These are phyloP conservation scores for Bipolaris victoriae DNA, from an alignment of 2,329 filamentous ascomycete genomes.

Conservation along the genomic window DNA sequence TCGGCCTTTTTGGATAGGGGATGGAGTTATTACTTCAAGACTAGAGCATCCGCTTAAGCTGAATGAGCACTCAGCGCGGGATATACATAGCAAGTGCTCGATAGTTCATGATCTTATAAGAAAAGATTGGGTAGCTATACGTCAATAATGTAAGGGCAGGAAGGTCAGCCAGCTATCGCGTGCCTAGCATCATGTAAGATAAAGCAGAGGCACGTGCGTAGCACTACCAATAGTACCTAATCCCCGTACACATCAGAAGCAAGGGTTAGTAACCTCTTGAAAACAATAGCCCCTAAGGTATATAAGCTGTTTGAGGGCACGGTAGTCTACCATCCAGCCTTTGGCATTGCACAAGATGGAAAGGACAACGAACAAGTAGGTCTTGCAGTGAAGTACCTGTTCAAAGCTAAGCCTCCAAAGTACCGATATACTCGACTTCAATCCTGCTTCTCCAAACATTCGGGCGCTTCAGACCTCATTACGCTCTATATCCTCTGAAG, in stretches of 20 bases:
- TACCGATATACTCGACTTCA: constrained; percentile 2
- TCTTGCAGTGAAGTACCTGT: not conserved
- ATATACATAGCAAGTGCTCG: not conserved
- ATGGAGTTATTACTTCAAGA: not conserved
- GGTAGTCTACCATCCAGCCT: not conserved
- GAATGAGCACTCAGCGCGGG: not conserved
- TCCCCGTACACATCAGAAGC: not conserved
- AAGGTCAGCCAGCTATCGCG: not conserved
- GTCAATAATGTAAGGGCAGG: not conserved
- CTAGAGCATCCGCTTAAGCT: not conserved
- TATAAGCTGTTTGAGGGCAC: not conserved
- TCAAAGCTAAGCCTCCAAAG: not conserved
- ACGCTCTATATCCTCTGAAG: constrained; percentile 1
- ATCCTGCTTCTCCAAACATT: constrained; percentile 2
- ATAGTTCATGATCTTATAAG: not conserved
- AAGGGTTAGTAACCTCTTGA: not conserved
- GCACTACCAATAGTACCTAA: not conserved
- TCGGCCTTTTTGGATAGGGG: not conserved
- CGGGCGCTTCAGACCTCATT: not conserved
- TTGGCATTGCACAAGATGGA: constrained; percentile 5
- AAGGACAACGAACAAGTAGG: constrained; percentile 5
- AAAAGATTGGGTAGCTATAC: not conserved
- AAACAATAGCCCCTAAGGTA: constrained; percentile 1
- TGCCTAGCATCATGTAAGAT: not conserved
- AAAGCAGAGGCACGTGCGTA: not conserved